phyloP scores from a whole-genome alignment of 805 yeast genomes.

The Suhomyces sp. region DNA sequence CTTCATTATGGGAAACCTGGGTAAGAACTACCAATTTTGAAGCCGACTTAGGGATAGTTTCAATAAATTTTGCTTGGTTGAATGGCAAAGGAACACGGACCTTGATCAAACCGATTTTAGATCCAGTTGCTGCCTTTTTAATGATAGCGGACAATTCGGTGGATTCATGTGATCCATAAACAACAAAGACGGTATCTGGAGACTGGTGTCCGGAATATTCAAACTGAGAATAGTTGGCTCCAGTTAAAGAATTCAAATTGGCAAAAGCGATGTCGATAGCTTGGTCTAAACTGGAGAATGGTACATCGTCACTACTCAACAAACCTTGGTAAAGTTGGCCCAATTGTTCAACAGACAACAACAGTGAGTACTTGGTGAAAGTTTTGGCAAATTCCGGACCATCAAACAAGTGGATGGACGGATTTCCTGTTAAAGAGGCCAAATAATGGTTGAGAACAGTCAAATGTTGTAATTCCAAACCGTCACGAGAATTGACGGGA shows the following conservation, averaged over 20 bases:
- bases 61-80: constrained; percentile 58
- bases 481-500: constrained; percentile 52
- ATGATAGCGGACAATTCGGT: constrained; percentile 51
- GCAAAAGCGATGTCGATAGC: constrained; percentile 47
- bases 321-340: constrained; percentile 40
- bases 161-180: constrained; percentile 73
- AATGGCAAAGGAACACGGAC: constrained; percentile 83
- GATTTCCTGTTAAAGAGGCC: constrained; percentile 48
- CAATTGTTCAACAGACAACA: constrained; percentile 44
- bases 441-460: constrained; percentile 63
- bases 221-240: constrained; percentile 56
- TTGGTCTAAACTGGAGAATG: constrained; percentile 27
- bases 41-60: constrained; percentile 56
- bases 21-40: constrained; percentile 67
- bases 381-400: constrained; percentile 66
- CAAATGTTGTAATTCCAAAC: constrained; percentile 63
- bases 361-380: constrained; percentile 45
- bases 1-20: constrained; percentile 39
- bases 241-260: constrained; percentile 53
- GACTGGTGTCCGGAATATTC: constrained; percentile 65
- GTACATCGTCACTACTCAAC: constrained; percentile 20
- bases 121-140: constrained; percentile 26
- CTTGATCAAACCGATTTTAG: constrained; percentile 62
- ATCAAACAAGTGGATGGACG: constrained; percentile 75
- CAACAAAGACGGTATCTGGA: constrained; percentile 75